A percentile compares a stretch with the other conserved stretches of the same genome.
Conservation (phyloP, 352 stramenopile genomes). For the Globisporangium yorkense region DNA sequence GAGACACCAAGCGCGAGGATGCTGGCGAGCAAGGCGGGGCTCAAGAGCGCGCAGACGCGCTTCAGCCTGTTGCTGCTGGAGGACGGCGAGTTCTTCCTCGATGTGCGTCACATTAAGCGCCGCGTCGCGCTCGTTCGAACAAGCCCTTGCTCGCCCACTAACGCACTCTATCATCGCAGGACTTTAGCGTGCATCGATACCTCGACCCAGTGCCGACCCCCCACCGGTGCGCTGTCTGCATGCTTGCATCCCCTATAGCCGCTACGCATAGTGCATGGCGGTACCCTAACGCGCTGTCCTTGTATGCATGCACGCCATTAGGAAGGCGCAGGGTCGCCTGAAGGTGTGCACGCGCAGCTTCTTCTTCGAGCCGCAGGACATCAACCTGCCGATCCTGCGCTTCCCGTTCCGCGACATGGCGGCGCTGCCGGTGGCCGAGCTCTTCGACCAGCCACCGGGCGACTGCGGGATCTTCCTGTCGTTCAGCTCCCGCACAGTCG, state of each 20-base stretch:
- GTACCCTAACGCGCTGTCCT: too few relatives aligned
- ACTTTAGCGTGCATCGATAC: slow-evolving; percentile 82
- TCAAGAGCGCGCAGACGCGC: slow-evolving; percentile 31
- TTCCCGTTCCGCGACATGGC: slow-evolving; percentile 87
- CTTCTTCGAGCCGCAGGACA: slow-evolving; percentile 90
- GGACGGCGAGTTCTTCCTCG: slow-evolving; percentile 91
- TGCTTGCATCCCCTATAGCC: not conserved
- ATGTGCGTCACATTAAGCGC: slow-evolving; percentile 38
- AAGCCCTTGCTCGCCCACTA: not conserved
- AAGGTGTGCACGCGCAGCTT: slow-evolving; percentile 89
- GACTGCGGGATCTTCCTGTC: slow-evolving; percentile 4
- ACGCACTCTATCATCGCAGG: slow-evolving; percentile 22
- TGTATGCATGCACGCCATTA: slow-evolving; percentile 1
- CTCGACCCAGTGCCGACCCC: slow-evolving; percentile 45
- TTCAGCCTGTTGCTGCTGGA: slow-evolving; percentile 91
- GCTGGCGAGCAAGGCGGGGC: slow-evolving; percentile 15
- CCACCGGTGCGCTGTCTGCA: slow-evolving; percentile 31
- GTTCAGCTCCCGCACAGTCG: slow-evolving; percentile 17
- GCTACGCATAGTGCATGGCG: not conserved
- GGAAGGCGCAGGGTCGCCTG: slow-evolving; percentile 71
- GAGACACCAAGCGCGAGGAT: not conserved
- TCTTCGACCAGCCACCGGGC: slow-evolving; percentile 19
- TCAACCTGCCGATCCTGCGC: slow-evolving; percentile 69
- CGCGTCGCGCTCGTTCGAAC: not conserved
- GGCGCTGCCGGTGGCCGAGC: slow-evolving; percentile 40